Percentiles rank a stretch among this genome's conserved stretches.
These are phyloP conservation scores for Alternaria infectoria DNA, from an alignment of 2,329 filamentous ascomycete genomes.

Conservation along the genomic window DNA sequence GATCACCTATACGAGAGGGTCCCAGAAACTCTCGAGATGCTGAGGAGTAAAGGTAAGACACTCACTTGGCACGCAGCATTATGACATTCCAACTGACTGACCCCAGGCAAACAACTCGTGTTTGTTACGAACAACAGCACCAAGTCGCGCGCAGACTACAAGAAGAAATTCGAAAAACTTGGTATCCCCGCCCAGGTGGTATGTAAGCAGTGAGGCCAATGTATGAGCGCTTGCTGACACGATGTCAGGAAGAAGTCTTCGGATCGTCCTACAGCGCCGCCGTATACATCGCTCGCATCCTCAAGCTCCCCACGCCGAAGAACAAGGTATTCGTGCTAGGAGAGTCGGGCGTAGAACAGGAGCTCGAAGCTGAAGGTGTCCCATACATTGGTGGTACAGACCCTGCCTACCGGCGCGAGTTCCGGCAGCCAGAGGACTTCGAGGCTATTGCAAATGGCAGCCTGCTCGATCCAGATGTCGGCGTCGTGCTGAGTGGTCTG, in stretches of 20 bases:
- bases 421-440: conserved; percentile 77
- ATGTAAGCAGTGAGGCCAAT: conserved; percentile 19
- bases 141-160: conserved; percentile 90
- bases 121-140: conserved; percentile 99
- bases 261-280: conserved; percentile 93
- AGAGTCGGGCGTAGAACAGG: conserved; percentile 88
- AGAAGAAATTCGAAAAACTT: conserved; percentile 83
- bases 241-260: conserved; percentile 82
- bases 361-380: conserved; percentile 80
- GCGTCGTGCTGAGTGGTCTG: conserved; percentile 84
- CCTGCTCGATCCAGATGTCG: conserved; percentile 85
- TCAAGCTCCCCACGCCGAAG: conserved; percentile 76
- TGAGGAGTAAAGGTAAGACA: conserved; percentile 76
- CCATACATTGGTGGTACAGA: conserved; percentile 88
- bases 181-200: conserved; percentile 77
- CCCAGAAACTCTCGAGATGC: conserved; percentile 81
- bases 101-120: conserved; percentile 81
- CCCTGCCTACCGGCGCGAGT: conserved; percentile 75
- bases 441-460: conserved; percentile 72
- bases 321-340: conserved; percentile 95
- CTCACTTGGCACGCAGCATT: not conserved
- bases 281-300: conserved; percentile 93
- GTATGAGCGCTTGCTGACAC: conserved; percentile 1
- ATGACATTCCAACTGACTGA: not conserved
- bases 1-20: conserved; percentile 86